Percentiles rank a stretch among this genome's conserved stretches.
These are phyloP conservation scores for Salvia hispanica DNA, from an alignment of 257 asterid genomes.

Conservation along the genomic window DNA sequence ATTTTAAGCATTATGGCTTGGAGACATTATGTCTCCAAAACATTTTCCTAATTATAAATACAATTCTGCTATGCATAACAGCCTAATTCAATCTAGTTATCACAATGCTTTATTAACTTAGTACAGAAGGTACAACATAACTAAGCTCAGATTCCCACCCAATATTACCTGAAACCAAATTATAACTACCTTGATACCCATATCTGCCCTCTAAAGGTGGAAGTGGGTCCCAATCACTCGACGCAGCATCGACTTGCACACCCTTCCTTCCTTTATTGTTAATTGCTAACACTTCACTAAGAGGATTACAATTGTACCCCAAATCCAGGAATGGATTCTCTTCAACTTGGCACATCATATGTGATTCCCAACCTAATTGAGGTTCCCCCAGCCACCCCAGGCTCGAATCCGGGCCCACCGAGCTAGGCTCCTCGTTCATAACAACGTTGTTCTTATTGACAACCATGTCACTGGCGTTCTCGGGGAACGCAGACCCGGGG, in stretches of 20 bases:
- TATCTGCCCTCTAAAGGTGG: slow-evolving; percentile 48
- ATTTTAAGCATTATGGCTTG: too few relatives aligned
- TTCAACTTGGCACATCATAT: slow-evolving; percentile 36
- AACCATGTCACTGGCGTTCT: slow-evolving; percentile 8
- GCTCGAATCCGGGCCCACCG: slow-evolving; percentile 21
- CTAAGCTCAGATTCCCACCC: slow-evolving; percentile 67
- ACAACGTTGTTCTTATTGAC: neutral
- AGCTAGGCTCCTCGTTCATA: neutral
- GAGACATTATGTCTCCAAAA: too few relatives aligned
- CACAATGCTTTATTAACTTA: slow-evolving; percentile 35
- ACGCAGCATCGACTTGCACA: slow-evolving; percentile 36
- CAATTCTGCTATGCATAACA: neutral
- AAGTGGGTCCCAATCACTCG: slow-evolving; percentile 38
- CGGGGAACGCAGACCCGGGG: neutral
- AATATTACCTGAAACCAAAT: slow-evolving; percentile 46
- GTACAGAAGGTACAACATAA: slow-evolving; percentile 48
- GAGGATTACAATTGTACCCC: slow-evolving; percentile 40
- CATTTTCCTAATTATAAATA: too few relatives aligned
- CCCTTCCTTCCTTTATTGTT: slow-evolving; percentile 37
- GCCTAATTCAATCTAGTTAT: slow-evolving; percentile 1
- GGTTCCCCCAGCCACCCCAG: slow-evolving; percentile 33
- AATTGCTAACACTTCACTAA: slow-evolving; percentile 41
- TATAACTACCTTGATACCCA: slow-evolving; percentile 44
- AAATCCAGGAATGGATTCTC: slow-evolving; percentile 38
- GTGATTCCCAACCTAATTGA: slow-evolving; percentile 32